A percentile compares a stretch with the other conserved stretches of the same genome.
Conservation (phyloP, 1,284 basidiomycete species). For the Leccinum subrobustum region DNA sequence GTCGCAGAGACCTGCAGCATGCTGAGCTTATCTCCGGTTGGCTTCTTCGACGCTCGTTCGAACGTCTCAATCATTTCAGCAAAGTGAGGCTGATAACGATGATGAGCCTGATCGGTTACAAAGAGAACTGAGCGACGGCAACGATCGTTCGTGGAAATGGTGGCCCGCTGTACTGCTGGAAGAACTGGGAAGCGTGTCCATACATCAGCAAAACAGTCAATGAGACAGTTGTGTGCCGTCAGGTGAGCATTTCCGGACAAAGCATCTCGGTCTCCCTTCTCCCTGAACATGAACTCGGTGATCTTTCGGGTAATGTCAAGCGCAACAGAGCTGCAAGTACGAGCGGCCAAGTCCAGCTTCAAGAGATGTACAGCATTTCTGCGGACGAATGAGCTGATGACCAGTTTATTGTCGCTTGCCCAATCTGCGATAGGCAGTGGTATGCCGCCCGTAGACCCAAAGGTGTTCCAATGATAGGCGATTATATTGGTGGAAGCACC, state of each 20-base stretch:
- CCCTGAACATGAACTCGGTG: constrained; percentile 55
- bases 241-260: constrained; percentile 17
- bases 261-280: constrained; percentile 25
- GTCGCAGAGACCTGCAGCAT: too few species aligned
- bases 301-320: constrained; percentile 52
- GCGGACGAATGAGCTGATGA: constrained; percentile 46
- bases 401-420: constrained; percentile 24
- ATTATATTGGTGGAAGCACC: constrained; percentile 26
- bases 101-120: constrained; percentile 38
- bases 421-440: constrained; percentile 33
- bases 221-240: constrained; percentile 46
- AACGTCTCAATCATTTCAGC: too few species aligned
- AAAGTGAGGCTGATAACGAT: constrained; percentile 31
- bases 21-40: too few species aligned
- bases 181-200: too few species aligned
- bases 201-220: constrained; percentile 46
- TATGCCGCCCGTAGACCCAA: constrained; percentile 50
- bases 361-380: constrained; percentile 44
- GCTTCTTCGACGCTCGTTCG: too few species aligned
- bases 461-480: constrained; percentile 55
- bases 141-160: constrained; percentile 23
- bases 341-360: constrained; percentile 34
- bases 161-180: too few species aligned
- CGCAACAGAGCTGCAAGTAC: constrained; percentile 40
- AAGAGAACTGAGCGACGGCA: constrained; percentile 39